Evolutionary conservation across 2,329 filamentous ascomycete genomes (phyloP), one percentile per base, ranked within the genome.

Genomic region (Bipolaris zeicola): DNA sequence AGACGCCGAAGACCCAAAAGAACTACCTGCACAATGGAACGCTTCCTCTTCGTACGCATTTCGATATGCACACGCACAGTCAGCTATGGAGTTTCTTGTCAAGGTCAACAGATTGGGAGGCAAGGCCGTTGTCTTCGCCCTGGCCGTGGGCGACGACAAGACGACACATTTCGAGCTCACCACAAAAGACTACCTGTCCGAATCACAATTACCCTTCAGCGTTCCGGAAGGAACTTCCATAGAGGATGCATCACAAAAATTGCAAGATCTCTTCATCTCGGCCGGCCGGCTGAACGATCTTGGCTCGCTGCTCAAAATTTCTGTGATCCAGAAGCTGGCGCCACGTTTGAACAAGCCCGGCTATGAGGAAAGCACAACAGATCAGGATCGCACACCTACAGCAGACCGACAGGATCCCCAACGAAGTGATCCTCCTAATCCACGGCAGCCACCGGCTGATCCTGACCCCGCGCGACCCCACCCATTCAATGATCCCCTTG

Each of bases 41-140:
- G 80, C 86, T 55, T 85, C 85, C 59, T 87, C 87, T 13, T 80
- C 81, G 44, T 89, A 91, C 72, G 86, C 89, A 53, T 97, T 98
- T 76, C 86, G 92, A 61, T 98, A 98, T 79, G 86, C 87, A 3
- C 93, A 97, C 76, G 82, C 85, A 22, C 91, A 96, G 73, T 96
- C 92, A 0, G 88, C 92, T 14, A 91, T 93, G 85, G 85, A 89
- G 57, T 96, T 90, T 71, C 82, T 96, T 26, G 75, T 97, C 64
- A 94, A 92, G 72, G 79, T 96, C 60, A 92, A 89, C 74, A 86
- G 92, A 50, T 83, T 97, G 67, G 92, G 93, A 41, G 83, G 83
- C 66, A 96, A 94, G 71, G 89, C 90, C n/a, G 88, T 96, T 59
- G 82, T 97, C 37, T 87, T 92, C 67, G 93, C 89, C 3, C 81